Conservation (phyloP, 805 yeast species). For the Starmerella floricola region DNA sequence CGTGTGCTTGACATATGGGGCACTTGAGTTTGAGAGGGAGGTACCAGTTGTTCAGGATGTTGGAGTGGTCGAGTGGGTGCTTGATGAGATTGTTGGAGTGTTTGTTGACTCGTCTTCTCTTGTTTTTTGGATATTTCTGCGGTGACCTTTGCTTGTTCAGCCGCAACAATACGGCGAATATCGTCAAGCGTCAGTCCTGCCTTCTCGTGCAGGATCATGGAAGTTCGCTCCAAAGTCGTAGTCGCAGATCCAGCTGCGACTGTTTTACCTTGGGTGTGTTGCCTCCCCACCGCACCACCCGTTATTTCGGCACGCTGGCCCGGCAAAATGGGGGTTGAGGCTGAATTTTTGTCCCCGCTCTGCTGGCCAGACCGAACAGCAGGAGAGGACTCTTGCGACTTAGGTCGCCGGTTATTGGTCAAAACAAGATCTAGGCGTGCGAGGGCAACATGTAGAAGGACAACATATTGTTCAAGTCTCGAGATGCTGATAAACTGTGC, state of each 20-base stretch:
- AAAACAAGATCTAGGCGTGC: slow-evolving; percentile 44
- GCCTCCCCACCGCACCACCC: neutral
- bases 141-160: slow-evolving; percentile 62
- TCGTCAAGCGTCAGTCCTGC: slow-evolving; percentile 86
- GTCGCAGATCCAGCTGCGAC: slow-evolving; percentile 1
- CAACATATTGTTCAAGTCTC: slow-evolving; percentile 60
- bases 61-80: too few species aligned
- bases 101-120: neutral
- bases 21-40: too few species aligned
- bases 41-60: too few species aligned
- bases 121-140: slow-evolving; percentile 1
- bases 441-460: slow-evolving; percentile 70
- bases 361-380: neutral
- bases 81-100: too few species aligned
- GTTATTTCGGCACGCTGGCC: neutral
- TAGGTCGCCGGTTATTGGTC: slow-evolving; percentile 17
- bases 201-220: slow-evolving; percentile 63
- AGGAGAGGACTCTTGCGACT: slow-evolving; percentile 8
- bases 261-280: too few species aligned
- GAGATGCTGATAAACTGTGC: slow-evolving; percentile 47
- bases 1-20: too few species aligned
- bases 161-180: slow-evolving; percentile 91
- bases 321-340: slow-evolving; percentile 5
- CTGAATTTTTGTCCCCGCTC: neutral
- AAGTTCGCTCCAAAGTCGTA: slow-evolving; percentile 43